These are phyloP conservation scores for Suhomyces choctaworum DNA, from an alignment of 1,139 yeast species.

Conservation along the genomic window DNA sequence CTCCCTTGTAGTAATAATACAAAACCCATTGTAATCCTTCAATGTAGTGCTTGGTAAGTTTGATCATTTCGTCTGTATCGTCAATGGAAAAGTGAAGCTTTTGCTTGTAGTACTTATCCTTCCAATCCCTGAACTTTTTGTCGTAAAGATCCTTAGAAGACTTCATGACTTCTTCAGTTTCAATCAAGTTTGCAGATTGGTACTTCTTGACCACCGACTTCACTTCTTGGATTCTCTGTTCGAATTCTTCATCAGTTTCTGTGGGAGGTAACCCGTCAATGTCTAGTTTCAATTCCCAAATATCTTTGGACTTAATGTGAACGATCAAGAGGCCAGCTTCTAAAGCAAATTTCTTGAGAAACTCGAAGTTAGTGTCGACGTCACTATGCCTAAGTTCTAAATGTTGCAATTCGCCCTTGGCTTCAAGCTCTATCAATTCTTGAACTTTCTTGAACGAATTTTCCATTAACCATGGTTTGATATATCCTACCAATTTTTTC, in stretches of 20 bases:
- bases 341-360: constrained; percentile 60
- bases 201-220: constrained; percentile 58
- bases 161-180: constrained; percentile 61
- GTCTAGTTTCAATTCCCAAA: constrained; percentile 62
- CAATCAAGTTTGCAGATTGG: constrained; percentile 68
- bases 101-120: constrained; percentile 73
- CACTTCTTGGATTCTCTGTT: constrained; percentile 46
- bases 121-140: constrained; percentile 78
- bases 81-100: constrained; percentile 69
- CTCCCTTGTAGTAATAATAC: constrained; percentile 84
- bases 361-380: constrained; percentile 52
- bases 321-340: constrained; percentile 67
- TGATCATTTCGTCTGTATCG: constrained; percentile 56
- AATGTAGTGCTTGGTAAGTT: constrained; percentile 76
- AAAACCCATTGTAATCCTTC: constrained; percentile 97
- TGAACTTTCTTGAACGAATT: constrained; percentile 28
- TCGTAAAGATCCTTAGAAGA: constrained; percentile 66
- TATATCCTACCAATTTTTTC: constrained; percentile 58
- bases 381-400: constrained; percentile 51
- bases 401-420: constrained; percentile 47
- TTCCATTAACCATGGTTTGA: constrained; percentile 70
- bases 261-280: constrained; percentile 69
- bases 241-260: constrained; percentile 64
- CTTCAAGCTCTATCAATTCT: constrained; percentile 38
- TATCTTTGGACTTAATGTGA: constrained; percentile 56